Evolutionary conservation across 2,329 filamentous ascomycete species (phyloP).

Genomic region (Phialemoniopsis sp.): DNA sequence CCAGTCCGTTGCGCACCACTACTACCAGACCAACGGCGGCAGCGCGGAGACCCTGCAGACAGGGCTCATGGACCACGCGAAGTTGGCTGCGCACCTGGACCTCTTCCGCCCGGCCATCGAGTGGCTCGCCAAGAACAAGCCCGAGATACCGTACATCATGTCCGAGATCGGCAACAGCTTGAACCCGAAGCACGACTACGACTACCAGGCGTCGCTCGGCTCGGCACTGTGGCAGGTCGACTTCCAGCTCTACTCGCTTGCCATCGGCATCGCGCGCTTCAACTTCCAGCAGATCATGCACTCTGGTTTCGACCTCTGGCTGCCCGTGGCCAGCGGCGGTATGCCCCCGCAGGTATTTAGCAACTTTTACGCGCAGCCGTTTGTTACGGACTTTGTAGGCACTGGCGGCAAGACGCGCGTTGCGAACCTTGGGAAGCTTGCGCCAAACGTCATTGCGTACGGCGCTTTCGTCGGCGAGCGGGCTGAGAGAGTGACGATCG

Average conservation of each 20-base stretch:
- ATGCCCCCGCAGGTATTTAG: slow-evolving; percentile 24
- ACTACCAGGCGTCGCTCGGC: slow-evolving; percentile 26
- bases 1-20: slow-evolving; percentile 30
- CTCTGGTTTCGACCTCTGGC: slow-evolving; percentile 21
- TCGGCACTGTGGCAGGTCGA: slow-evolving; percentile 30
- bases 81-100: slow-evolving; percentile 12
- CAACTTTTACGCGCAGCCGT: slow-evolving; percentile 30
- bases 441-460: slow-evolving; percentile 20
- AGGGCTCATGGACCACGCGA: slow-evolving; percentile 20
- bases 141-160: slow-evolving; percentile 24
- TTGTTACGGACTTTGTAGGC: slow-evolving; percentile 29
- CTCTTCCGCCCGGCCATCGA: slow-evolving; percentile 20
- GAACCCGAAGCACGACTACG: slow-evolving; percentile 19
- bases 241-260: slow-evolving; percentile 28
- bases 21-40: slow-evolving; percentile 27
- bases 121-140: slow-evolving; percentile 23
- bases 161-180: slow-evolving; percentile 31
- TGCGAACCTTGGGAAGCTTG: slow-evolving; percentile 11
- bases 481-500: slow-evolving; percentile 21
- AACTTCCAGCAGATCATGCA: slow-evolving; percentile 33
- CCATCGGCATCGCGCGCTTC: slow-evolving; percentile 26
- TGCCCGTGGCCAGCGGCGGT: slow-evolving; percentile 21
- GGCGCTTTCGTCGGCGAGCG: slow-evolving; percentile 21
- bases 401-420: slow-evolving; percentile 20
- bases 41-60: slow-evolving; percentile 18